These are phyloP conservation scores for Colletotrichum ledebouriae DNA, from an alignment of 2,329 filamentous ascomycete species.

Conservation along the genomic window DNA sequence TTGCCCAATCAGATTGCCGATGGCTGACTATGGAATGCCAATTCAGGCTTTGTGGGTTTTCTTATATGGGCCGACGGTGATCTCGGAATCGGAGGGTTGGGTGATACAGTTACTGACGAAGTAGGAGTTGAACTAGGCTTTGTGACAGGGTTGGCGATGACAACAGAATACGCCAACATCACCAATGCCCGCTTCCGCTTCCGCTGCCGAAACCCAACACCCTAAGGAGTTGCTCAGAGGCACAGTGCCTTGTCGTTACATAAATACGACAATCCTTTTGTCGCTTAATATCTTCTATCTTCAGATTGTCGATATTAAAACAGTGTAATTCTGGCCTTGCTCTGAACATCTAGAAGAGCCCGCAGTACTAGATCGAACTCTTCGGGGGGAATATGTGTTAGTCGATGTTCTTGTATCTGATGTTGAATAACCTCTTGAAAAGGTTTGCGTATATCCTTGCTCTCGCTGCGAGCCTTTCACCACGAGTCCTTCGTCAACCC, in stretches of 20 bases:
- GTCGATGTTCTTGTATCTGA: not conserved
- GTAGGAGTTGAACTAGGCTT: not conserved
- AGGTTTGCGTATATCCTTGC: not conserved
- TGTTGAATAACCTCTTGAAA: rapidly evolving
- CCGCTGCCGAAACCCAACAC: not conserved
- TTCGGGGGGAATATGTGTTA: too few species aligned
- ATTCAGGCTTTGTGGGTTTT: not conserved
- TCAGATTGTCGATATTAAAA: too few species aligned
- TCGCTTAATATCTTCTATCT: too few species aligned
- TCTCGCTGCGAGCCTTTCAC: too few species aligned
- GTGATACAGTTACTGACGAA: slow-evolving; percentile 24
- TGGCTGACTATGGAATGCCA: not conserved
- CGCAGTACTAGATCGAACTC: too few species aligned
- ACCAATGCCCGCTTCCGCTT: slow-evolving; percentile 25
- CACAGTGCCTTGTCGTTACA: not conserved
- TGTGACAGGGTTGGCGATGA: slow-evolving; percentile 28
- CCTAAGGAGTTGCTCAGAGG: not conserved
- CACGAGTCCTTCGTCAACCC: not conserved
- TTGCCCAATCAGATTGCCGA: not conserved
- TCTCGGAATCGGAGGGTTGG: slow-evolving; percentile 32
- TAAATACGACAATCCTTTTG: not conserved
- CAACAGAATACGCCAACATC: slow-evolving; percentile 28
- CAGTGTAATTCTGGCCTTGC: too few species aligned
- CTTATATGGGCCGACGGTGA: slow-evolving; percentile 22
- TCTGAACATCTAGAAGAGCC: too few species aligned